Evolutionary conservation across 2,329 filamentous ascomycete genomes (phyloP).

Genomic region (Phialemoniopsis sp.): DNA sequence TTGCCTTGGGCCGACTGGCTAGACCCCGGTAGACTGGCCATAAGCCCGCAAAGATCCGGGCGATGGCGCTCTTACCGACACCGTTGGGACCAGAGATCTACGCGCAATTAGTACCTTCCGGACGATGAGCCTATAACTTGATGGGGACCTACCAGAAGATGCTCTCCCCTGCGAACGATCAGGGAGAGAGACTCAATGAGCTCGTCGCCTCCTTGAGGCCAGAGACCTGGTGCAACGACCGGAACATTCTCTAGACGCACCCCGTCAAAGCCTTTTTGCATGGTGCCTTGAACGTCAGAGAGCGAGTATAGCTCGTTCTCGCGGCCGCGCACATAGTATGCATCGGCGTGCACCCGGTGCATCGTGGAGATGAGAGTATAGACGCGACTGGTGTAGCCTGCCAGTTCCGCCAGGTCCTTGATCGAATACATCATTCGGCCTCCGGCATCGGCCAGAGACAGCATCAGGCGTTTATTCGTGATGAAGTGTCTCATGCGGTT

Average conservation of each 20-base stretch:
- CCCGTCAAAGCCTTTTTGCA: constrained; percentile 91
- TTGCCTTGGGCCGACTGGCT: constrained; percentile 77
- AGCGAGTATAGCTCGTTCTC: constrained; percentile 82
- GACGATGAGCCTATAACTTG: background rate
- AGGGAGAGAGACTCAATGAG: constrained; percentile 85
- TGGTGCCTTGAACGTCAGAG: constrained; percentile 88
- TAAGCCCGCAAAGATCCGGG: constrained; percentile 82
- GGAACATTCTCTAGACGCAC: constrained; percentile 91
- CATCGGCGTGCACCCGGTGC: constrained; percentile 86
- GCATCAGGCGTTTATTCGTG: constrained; percentile 97
- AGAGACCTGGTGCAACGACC: constrained; percentile 81
- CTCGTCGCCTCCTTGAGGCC: constrained; percentile 88
- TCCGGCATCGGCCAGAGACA: constrained; percentile 92
- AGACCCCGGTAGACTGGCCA: constrained; percentile 96
- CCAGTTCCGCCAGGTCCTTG: constrained; percentile 93
- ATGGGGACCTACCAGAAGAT: constrained; percentile 66
- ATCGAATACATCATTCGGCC: constrained; percentile 99
- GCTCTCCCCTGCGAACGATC: constrained; percentile 85
- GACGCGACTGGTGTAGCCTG: constrained; percentile 91
- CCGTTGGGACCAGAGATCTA: constrained; percentile 90
- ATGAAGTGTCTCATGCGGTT: constrained; percentile 98
- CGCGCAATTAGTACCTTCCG: constrained; percentile 4
- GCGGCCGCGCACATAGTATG: constrained; percentile 69
- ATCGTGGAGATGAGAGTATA: constrained; percentile 94
- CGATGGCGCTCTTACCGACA: constrained; percentile 85